phyloP scores from a whole-genome alignment of 768 basidiomycete genomes.

The Hebeloma cylindrosporum region DNA sequence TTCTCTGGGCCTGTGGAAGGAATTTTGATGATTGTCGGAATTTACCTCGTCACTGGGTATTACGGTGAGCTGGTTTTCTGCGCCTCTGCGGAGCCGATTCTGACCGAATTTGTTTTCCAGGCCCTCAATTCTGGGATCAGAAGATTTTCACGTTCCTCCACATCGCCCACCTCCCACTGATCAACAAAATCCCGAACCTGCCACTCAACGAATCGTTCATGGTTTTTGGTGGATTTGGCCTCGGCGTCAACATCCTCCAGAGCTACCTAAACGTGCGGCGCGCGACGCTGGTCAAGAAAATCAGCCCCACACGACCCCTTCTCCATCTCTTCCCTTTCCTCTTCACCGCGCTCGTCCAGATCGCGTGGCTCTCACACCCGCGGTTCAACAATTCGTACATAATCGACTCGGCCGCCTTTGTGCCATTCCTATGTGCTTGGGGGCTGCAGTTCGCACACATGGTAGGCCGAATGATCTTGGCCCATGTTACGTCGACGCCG shows the following conservation, averaged over 20 bases:
- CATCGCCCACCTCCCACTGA: slow-evolving; percentile 49
- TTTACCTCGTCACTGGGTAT: slow-evolving; percentile 79
- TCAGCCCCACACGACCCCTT: slow-evolving; percentile 54
- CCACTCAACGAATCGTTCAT: slow-evolving; percentile 88
- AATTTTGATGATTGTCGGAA: slow-evolving; percentile 77
- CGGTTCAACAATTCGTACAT: slow-evolving; percentile 60
- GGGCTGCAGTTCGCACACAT: slow-evolving; percentile 89
- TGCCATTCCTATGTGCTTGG: slow-evolving; percentile 92
- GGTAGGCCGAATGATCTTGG: slow-evolving; percentile 90
- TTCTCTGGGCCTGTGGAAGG: slow-evolving; percentile 98
- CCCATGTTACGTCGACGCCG: slow-evolving; percentile 80
- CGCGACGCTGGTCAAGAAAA: slow-evolving; percentile 38
- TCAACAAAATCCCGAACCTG: slow-evolving; percentile 61
- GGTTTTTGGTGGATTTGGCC: slow-evolving; percentile 67
- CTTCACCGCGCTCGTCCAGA: slow-evolving; percentile 64
- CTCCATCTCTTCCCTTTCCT: slow-evolving; percentile 80
- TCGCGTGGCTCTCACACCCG: slow-evolving; percentile 81
- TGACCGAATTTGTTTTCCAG: slow-evolving; percentile 34
- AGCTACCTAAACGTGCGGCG: slow-evolving; percentile 82
- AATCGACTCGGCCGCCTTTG: slow-evolving; percentile 71
- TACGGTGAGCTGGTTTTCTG: slow-evolving; percentile 47
- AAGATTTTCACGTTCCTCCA: slow-evolving; percentile 58
- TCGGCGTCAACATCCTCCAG: slow-evolving; percentile 75
- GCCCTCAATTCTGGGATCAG: slow-evolving; percentile 80
- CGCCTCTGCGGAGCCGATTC: not conserved